phyloP scores from a whole-genome alignment of 2,329 filamentous ascomycete genomes.

The Penicillium sp. region DNA sequence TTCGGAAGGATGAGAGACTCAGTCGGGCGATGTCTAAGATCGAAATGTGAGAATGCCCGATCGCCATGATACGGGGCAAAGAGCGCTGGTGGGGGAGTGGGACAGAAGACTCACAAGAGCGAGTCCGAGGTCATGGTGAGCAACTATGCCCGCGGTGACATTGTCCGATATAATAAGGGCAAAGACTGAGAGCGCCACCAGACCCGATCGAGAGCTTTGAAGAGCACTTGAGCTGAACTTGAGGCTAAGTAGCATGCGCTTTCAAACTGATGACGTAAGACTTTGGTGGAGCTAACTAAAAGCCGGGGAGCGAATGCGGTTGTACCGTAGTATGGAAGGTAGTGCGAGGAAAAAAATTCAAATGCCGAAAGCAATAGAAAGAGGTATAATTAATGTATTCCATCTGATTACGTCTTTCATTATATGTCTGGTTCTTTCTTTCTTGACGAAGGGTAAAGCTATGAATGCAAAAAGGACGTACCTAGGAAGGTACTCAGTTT shows the following conservation, averaged over 20 bases:
- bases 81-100: constrained; percentile 4
- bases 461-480: background rate
- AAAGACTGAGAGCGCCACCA: constrained; percentile 10
- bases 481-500: background rate
- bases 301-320: constrained; percentile 34
- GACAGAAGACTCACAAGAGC: constrained; percentile 25
- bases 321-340: background rate
- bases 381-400: background rate
- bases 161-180: constrained; percentile 25
- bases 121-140: constrained; percentile 46
- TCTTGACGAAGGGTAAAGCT: background rate
- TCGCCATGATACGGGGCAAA: constrained; percentile 2
- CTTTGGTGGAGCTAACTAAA: constrained; percentile 26
- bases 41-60: constrained; percentile 7
- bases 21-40: constrained; percentile 62
- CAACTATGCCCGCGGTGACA: constrained; percentile 32
- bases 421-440: background rate
- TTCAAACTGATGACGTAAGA: constrained; percentile 38
- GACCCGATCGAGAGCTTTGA: constrained; percentile 6
- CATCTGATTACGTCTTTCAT: too few species aligned
- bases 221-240: background rate
- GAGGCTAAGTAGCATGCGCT: constrained; percentile 5
- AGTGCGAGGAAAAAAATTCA: background rate
- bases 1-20: constrained; percentile 62
- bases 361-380: background rate